A percentile compares a stretch with the other conserved stretches of the same genome.
Evolutionary conservation across 805 yeast genomes (phyloP).

Genomic region (Spathaspora passalidarum): DNA sequence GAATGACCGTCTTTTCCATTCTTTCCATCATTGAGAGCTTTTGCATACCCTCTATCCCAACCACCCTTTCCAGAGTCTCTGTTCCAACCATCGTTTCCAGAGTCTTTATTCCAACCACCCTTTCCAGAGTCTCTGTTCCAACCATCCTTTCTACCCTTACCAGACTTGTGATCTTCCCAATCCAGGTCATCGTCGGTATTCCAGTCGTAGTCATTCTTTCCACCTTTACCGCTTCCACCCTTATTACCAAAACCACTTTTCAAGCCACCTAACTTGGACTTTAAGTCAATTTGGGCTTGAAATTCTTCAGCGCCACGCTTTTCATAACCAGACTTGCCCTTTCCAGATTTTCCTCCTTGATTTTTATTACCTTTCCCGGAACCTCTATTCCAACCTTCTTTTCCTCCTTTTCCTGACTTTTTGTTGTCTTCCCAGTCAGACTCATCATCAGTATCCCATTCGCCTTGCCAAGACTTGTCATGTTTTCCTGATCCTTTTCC

Average conservation of each 20-base stretch:
- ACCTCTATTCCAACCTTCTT: not conserved
- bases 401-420: not conserved
- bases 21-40: conserved; percentile 1
- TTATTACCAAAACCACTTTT: conserved; percentile 1
- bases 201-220: conserved; percentile 1
- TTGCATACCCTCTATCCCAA: conserved; percentile 2
- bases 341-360: not conserved
- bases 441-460: conserved; percentile 1
- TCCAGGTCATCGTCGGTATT: not conserved
- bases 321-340: not conserved
- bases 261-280: conserved; percentile 1
- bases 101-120: not conserved
- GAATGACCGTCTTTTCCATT: not conserved
- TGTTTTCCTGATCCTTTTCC: not conserved
- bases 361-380: not conserved
- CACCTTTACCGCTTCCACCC: not conserved
- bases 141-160: not conserved
- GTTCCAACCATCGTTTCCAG: not conserved
- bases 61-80: not conserved
- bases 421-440: not conserved
- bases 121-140: not conserved
- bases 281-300: not conserved
- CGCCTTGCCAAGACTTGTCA: no score
- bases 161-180: not conserved
- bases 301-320: conserved; percentile 1